A percentile compares a stretch with the other conserved stretches of the same genome.
phyloP scores from a whole-genome alignment of 441 rosid species.

The Metrosideros polymorpha region DNA sequence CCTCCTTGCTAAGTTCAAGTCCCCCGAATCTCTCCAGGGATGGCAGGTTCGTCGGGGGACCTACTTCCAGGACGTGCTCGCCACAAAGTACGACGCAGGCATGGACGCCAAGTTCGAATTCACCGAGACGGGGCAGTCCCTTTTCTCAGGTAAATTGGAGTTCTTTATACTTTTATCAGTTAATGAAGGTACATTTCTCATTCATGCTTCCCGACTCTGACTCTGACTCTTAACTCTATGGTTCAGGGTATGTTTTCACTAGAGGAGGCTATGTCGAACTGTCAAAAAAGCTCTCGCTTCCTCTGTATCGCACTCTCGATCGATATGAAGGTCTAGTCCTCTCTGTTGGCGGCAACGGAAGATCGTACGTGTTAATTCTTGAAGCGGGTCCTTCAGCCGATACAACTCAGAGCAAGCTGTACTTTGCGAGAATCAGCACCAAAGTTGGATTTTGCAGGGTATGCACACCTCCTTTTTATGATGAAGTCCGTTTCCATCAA shows the following conservation, averaged over 20 bases:
- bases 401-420: constrained; percentile 76
- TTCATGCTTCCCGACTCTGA: constrained; percentile 5
- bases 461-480: neutral
- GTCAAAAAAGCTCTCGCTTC: constrained; percentile 70
- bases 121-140: constrained; percentile 73
- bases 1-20: constrained; percentile 69
- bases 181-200: neutral
- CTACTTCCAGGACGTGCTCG: constrained; percentile 77
- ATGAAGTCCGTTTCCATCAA: neutral
- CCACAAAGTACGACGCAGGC: constrained; percentile 83
- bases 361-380: constrained; percentile 83
- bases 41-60: constrained; percentile 93
- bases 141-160: constrained; percentile 61
- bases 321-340: constrained; percentile 89
- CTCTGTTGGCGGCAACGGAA: constrained; percentile 95
- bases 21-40: constrained; percentile 51
- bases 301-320: constrained; percentile 84
- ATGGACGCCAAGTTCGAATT: constrained; percentile 91
- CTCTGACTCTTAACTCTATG: constrained; percentile 9
- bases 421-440: constrained; percentile 79
- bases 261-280: constrained; percentile 94
- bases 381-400: constrained; percentile 95
- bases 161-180: neutral
- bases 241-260: constrained; percentile 74
- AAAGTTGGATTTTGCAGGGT: constrained; percentile 95